Evolutionary conservation across 352 stramenopile species (phyloP).

Genomic region (Phytophthora foliorum): DNA sequence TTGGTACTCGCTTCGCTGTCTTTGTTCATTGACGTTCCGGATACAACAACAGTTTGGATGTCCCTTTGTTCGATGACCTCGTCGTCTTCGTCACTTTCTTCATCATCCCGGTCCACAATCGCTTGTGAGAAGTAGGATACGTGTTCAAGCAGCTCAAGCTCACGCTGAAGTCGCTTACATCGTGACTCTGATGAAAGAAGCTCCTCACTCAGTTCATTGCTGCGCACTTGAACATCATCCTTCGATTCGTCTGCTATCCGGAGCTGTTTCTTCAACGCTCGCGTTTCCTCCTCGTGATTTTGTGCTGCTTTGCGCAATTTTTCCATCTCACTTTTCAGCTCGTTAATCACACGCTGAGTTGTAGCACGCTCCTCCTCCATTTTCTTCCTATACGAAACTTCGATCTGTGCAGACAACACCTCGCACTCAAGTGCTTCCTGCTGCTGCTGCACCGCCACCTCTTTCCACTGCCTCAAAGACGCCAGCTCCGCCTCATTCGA

Average conservation of each 20-base stretch:
- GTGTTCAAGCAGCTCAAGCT: slow-evolving; percentile 80
- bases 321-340: slow-evolving; percentile 43
- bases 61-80: slow-evolving; percentile 45
- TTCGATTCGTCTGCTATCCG: slow-evolving; percentile 51
- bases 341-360: slow-evolving; percentile 37
- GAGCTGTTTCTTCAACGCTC: slow-evolving; percentile 45
- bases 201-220: slow-evolving; percentile 61
- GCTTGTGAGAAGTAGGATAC: slow-evolving; percentile 80
- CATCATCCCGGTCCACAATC: slow-evolving; percentile 70
- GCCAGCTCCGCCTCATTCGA: slow-evolving; percentile 54
- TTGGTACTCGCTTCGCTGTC: neutral
- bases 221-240: slow-evolving; percentile 49
- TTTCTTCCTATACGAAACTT: slow-evolving; percentile 51
- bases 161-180: slow-evolving; percentile 76
- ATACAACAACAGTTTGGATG: slow-evolving; percentile 6
- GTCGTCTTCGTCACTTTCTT: slow-evolving; percentile 80
- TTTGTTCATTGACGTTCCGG: slow-evolving; percentile 13
- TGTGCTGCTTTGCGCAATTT: slow-evolving; percentile 23
- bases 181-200: slow-evolving; percentile 73
- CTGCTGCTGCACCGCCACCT: slow-evolving; percentile 48
- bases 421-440: slow-evolving; percentile 53
- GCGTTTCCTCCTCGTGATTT: slow-evolving; percentile 42
- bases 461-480: slow-evolving; percentile 61
- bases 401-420: slow-evolving; percentile 46
- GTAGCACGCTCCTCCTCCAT: slow-evolving; percentile 52